Conservation (phyloP, 805 yeast genomes). For the Candida coquimbonensis region DNA sequence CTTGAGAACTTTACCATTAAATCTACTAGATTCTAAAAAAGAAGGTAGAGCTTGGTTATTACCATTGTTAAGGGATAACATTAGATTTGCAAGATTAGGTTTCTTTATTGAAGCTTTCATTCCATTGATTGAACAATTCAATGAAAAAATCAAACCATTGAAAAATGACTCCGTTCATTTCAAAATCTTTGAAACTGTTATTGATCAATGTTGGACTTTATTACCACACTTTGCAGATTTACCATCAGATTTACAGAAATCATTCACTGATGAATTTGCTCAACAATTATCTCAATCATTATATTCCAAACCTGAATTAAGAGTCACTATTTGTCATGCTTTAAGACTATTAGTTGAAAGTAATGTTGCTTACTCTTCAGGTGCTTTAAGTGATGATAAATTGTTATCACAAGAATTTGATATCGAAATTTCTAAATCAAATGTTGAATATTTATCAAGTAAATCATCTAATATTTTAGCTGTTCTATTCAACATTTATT, state of each 20-base stretch:
- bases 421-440: constrained; percentile 42
- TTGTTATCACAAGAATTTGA: constrained; percentile 59
- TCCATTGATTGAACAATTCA: constrained; percentile 57
- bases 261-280: constrained; percentile 76
- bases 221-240: constrained; percentile 85
- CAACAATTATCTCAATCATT: constrained; percentile 63
- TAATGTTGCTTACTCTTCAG: constrained; percentile 55
- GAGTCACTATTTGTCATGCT: constrained; percentile 80
- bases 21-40: constrained; percentile 46
- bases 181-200: constrained; percentile 76
- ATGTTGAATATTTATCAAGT: constrained; percentile 54
- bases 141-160: constrained; percentile 35
- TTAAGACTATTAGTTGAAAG: constrained; percentile 74
- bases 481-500: constrained; percentile 85
- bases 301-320: constrained; percentile 66
- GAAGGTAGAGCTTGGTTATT: constrained; percentile 95
- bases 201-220: constrained; percentile 89
- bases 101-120: constrained; percentile 57
- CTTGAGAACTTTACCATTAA: constrained; percentile 67
- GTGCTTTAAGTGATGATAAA: constrained; percentile 48
- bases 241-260: constrained; percentile 60
- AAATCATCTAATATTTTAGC: constrained; percentile 74
- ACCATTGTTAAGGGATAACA: constrained; percentile 84
- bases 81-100: constrained; percentile 59
- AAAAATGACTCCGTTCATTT: constrained; percentile 56